Evolutionary conservation across 176 grass and related monocot genomes (phyloP).

Genomic region (Panicum miliaceum): DNA sequence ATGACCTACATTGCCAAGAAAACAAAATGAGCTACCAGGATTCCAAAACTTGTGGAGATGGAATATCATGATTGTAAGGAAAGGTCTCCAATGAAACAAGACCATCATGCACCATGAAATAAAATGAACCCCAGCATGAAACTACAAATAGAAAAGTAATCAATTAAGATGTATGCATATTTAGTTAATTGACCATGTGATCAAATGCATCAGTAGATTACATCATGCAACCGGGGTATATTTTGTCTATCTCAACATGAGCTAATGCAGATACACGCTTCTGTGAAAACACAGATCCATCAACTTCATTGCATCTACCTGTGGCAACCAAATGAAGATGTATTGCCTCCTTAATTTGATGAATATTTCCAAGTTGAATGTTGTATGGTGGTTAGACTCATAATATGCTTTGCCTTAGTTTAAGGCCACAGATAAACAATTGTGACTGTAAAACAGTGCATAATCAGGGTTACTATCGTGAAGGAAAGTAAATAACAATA

Average conservation of each 20-base stretch:
- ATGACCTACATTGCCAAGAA: conserved; percentile 58
- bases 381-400: background rate
- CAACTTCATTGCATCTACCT: background rate
- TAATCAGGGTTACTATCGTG: background rate
- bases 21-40: conserved; percentile 32
- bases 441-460: conserved; percentile 1
- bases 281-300: conserved; percentile 7
- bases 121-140: conserved; percentile 22
- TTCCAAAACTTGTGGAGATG: background rate
- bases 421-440: background rate
- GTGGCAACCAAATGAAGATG: background rate
- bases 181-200: conserved; percentile 23
- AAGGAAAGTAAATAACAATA: background rate
- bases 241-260: background rate
- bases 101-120: background rate
- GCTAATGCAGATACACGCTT: conserved; percentile 16
- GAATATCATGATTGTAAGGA: conserved; percentile 13
- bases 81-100: conserved; percentile 16
- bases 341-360: conserved; percentile 9
- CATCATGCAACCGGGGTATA: background rate
- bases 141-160: conserved; percentile 24
- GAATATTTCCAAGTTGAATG: background rate
- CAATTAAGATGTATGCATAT: background rate
- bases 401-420: conserved; percentile 18
- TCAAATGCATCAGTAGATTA: conserved; percentile 30